These are phyloP conservation scores for Licmophora abbreviata DNA, from an alignment of 108 stramenopile species.

Conservation along the genomic window DNA sequence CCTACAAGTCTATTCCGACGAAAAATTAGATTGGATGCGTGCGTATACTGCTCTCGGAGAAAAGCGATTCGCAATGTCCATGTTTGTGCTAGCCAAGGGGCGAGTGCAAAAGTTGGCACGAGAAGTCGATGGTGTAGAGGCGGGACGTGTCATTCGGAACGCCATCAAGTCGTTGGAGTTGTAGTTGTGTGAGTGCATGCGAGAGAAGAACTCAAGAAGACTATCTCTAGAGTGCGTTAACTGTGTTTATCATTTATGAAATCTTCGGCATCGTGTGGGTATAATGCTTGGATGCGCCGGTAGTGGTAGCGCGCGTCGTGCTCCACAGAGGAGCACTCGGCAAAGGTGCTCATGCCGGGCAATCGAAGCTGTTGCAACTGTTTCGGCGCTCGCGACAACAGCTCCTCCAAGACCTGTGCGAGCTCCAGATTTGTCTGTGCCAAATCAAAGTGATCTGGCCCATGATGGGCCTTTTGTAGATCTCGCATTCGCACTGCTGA, in stretches of 20 bases:
- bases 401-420: slow-evolving; percentile 34
- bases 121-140: slow-evolving; percentile 49
- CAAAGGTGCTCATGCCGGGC: slow-evolving; percentile 26
- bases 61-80: slow-evolving; percentile 62
- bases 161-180: slow-evolving; percentile 16
- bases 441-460: slow-evolving; percentile 38
- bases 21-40: slow-evolving; percentile 69
- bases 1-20: slow-evolving; percentile 40
- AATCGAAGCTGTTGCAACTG: slow-evolving; percentile 26
- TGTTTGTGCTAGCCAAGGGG: slow-evolving; percentile 58
- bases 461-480: slow-evolving; percentile 16
- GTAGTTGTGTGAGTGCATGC: too few species aligned
- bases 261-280: slow-evolving; percentile 46
- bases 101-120: slow-evolving; percentile 57
- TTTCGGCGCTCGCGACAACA: slow-evolving; percentile 49
- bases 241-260: slow-evolving; percentile 1
- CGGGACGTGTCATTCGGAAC: slow-evolving; percentile 29
- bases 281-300: slow-evolving; percentile 52
- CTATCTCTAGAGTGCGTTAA: not conserved
- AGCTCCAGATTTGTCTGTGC: slow-evolving; percentile 31
- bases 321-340: slow-evolving; percentile 48
- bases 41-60: slow-evolving; percentile 70
- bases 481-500: slow-evolving; percentile 23
- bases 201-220: not conserved
- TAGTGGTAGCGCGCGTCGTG: slow-evolving; percentile 37